Evolutionary conservation across 2,329 filamentous ascomycete species (phyloP), one percentile per base, ranked within the genome.

Genomic region (Emericellopsis cladophorae): DNA sequence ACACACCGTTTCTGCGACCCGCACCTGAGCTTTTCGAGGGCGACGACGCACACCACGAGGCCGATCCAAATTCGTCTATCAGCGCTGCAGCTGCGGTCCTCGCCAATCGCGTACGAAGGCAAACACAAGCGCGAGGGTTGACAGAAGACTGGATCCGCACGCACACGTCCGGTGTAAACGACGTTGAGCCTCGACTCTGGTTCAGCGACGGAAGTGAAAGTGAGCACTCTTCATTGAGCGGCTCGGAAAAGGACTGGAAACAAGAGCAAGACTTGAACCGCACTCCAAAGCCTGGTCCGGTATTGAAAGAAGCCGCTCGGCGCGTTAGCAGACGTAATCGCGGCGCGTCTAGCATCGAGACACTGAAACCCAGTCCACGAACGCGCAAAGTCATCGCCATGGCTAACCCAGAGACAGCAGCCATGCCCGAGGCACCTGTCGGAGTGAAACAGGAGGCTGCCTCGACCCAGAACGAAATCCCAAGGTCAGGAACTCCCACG

Each of bases 91-190:
- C 76, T 23, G 72, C 74, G 9, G 74, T 81, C 21, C 71, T 81
- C 46, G 75, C 74, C 37, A 81, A 80, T 51, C 70, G 77, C 48
- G 77, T 69, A 38, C 63, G 77, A 53, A 64, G 78, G 55, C 67
- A 73, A 42, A 65, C 69, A 14, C 67, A 73, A 42, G 65, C 69
- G 14, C 67, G 69, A 48, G 78, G 81, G 44, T 72, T 89, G 41
- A 87, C 83, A 0, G 82, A 89, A 58, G 83, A 88, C 65, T 90
- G 85, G 85, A 87, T 92, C 49, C 81, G 84, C 45, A 82, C 85
- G 46, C 86, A 89, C 54, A 79, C 85, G n/a, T 74, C 80, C n/a
- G 74, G 75, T 47, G 76, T 71, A 48, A 72, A 43, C 12, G 43
- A 78, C 49, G 75, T 73, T 26, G 84, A 92, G 56, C 76, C 77